phyloP scores from a whole-genome alignment of 73 alveolate genomes.

The Tetrahymena borealis region DNA sequence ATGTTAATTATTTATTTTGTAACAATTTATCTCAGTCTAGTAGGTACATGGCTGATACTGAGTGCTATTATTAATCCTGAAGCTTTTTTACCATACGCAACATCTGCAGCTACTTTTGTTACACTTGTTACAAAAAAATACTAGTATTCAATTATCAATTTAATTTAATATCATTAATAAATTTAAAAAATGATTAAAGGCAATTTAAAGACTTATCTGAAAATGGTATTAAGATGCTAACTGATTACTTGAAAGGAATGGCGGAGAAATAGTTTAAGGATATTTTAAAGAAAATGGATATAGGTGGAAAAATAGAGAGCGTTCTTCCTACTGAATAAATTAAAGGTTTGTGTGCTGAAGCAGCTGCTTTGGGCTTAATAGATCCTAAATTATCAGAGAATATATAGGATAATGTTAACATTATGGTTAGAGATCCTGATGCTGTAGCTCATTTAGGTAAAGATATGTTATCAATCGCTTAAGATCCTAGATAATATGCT shows the following conservation, averaged over 20 bases:
- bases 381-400: not conserved
- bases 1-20: not conserved
- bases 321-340: not conserved
- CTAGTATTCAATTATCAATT: not conserved
- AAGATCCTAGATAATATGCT: not conserved
- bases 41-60: not conserved
- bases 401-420: not conserved
- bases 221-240: not conserved
- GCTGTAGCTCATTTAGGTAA: not conserved
- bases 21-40: not conserved
- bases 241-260: not conserved
- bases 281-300: not conserved
- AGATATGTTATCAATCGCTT: not conserved
- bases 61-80: not conserved
- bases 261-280: not conserved
- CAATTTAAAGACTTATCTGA: not conserved
- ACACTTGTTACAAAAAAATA: not conserved
- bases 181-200: not conserved
- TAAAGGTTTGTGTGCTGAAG: not conserved
- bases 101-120: constrained; percentile 4
- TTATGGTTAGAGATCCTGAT: not conserved
- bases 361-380: not conserved
- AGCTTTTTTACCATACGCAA: constrained; percentile 4
- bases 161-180: not conserved
- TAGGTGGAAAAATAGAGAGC: not conserved